These are phyloP conservation scores for Lepidium sativum DNA, from an alignment of 345 rosid genomes.

Conservation along the genomic window DNA sequence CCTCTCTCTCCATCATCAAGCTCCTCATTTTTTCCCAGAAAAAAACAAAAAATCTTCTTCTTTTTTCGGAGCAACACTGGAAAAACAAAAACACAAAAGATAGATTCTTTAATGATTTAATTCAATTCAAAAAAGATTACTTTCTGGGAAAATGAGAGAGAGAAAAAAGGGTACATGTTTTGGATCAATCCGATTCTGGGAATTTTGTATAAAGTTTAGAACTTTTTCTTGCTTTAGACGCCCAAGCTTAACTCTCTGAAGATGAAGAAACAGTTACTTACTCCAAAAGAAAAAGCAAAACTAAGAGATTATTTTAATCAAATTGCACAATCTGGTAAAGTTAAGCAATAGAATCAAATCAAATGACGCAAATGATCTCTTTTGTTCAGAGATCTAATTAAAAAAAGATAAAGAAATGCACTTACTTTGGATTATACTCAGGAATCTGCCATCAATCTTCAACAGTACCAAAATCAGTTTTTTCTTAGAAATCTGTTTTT, in stretches of 20 bases:
- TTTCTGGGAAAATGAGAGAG: background rate
- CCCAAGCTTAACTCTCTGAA: constrained; percentile 1
- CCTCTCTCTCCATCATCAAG: constrained; percentile 4
- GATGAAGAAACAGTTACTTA: background rate
- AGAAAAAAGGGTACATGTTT: constrained; percentile 6
- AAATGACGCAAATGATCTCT: constrained; percentile 18
- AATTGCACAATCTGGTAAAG: constrained; percentile 16
- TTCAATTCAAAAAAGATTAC: background rate
- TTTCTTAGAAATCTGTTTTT: background rate
- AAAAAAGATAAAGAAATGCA: background rate
- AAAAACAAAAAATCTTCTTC: background rate
- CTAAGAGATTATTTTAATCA: constrained; percentile 11
- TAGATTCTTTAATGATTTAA: constrained; percentile 8
- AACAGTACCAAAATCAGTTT: background rate
- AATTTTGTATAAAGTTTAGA: background rate
- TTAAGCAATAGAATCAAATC: constrained; percentile 13
- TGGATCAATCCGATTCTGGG: constrained; percentile 21
- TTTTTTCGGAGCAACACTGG: background rate
- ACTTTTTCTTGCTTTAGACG: constrained; percentile 6
- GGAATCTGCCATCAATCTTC: background rate
- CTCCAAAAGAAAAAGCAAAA: constrained; percentile 3
- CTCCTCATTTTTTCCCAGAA: background rate
- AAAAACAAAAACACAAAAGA: background rate
- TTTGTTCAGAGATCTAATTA: constrained; percentile 10
- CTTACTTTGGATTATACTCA: constrained; percentile 15